These are phyloP conservation scores for Whalleya microplaca DNA, from an alignment of 2,329 filamentous ascomycete genomes.

Conservation along the genomic window DNA sequence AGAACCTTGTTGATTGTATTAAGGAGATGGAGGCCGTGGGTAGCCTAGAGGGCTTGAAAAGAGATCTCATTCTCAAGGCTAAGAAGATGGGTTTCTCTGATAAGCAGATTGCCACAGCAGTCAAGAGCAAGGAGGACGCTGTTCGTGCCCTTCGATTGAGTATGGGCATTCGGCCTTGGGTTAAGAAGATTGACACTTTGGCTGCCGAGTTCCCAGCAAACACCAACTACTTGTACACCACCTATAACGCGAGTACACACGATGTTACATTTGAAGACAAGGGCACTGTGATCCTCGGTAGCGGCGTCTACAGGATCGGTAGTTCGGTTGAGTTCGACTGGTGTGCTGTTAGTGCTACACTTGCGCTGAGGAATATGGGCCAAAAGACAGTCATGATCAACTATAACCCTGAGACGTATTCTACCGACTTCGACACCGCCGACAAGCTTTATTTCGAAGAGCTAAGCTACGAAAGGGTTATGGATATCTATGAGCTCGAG, in stretches of 20 bases:
- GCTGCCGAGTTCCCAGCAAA: constrained; percentile 95
- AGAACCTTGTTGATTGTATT: constrained; percentile 93
- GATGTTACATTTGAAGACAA: constrained; percentile 94
- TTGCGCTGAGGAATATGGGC: constrained; percentile 81
- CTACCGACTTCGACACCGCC: constrained; percentile 85
- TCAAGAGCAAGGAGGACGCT: constrained; percentile 85
- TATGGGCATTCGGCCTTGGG: constrained; percentile 91
- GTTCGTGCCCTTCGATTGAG: constrained; percentile 82
- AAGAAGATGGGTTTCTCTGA: constrained; percentile 99
- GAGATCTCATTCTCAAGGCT: constrained; percentile 84
- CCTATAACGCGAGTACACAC: constrained; percentile 93
- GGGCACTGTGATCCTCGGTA: constrained; percentile 85
- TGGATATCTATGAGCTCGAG: constrained; percentile 98
- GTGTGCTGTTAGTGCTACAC: constrained; percentile 91
- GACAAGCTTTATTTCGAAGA: constrained; percentile 98
- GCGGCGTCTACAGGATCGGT: constrained; percentile 96
- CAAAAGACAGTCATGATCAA: constrained; percentile 99
- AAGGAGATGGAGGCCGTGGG: constrained; percentile 84
- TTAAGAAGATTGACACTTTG: constrained; percentile 98
- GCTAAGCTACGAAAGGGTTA: constrained; percentile 93
- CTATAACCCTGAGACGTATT: constrained; percentile 80
- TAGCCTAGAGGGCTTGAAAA: constrained; percentile 80
- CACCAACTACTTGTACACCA: constrained; percentile 96
- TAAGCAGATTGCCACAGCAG: constrained; percentile 86
- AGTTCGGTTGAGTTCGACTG: constrained; percentile 98